Conservation (phyloP, 2,329 filamentous ascomycete species). For the Cladosporium sp. region DNA sequence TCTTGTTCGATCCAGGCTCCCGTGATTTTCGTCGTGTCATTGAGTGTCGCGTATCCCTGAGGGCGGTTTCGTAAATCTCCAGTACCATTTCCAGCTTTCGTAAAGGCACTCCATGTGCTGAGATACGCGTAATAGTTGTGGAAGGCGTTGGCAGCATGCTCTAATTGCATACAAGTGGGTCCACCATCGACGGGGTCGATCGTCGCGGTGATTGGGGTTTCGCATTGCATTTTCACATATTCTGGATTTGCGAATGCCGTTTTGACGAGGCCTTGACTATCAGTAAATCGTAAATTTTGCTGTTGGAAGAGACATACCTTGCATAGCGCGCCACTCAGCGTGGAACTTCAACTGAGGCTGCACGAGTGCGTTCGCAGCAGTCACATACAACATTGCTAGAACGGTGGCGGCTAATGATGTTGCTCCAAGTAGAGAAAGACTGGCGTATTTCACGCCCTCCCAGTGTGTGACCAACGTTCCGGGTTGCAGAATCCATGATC, state of each 20-base stretch:
- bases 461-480: slow-evolving; percentile 71
- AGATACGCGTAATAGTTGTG: slow-evolving; percentile 64
- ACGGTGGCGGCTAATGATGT: slow-evolving; percentile 66
- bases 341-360: slow-evolving; percentile 69
- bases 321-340: neutral
- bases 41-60: slow-evolving; percentile 61
- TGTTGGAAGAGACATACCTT: neutral
- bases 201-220: slow-evolving; percentile 57
- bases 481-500: slow-evolving; percentile 61
- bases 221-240: slow-evolving; percentile 59
- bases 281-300: neutral
- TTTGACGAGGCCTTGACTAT: slow-evolving; percentile 12
- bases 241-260: slow-evolving; percentile 60
- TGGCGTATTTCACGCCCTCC: slow-evolving; percentile 64
- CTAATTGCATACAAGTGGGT: slow-evolving; percentile 65
- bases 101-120: slow-evolving; percentile 32
- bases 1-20: slow-evolving; percentile 62
- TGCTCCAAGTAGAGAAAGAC: slow-evolving; percentile 62
- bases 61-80: slow-evolving; percentile 52
- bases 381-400: slow-evolving; percentile 71
- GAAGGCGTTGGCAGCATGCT: slow-evolving; percentile 69
- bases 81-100: slow-evolving; percentile 10
- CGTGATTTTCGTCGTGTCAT: slow-evolving; percentile 71
- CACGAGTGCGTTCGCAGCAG: slow-evolving; percentile 73
- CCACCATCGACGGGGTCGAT: slow-evolving; percentile 45